A percentile compares a stretch with the other conserved stretches of the same genome.
These are phyloP conservation scores for Dictyostelium intermedium DNA, from an alignment of 78 protist species.

Conservation along the genomic window DNA sequence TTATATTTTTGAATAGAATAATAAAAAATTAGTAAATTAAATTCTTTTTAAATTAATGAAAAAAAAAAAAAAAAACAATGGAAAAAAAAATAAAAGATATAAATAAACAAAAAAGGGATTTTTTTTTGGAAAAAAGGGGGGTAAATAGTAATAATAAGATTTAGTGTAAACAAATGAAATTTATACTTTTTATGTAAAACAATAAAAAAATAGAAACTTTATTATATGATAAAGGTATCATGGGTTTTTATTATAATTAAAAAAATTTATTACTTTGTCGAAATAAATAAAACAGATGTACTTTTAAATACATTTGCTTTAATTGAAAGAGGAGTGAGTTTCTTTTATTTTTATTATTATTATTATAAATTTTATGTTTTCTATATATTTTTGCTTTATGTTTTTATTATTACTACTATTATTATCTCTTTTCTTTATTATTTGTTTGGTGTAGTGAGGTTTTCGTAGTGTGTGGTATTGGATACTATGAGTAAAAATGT, in stretches of 20 bases:
- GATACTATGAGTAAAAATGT: neutral
- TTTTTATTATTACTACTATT: neutral
- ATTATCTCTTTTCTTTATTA: neutral
- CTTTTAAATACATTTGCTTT: neutral
- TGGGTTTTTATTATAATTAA: neutral
- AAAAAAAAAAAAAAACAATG: neutral
- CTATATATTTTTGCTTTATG: neutral
- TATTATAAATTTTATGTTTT: neutral
- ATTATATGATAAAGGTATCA: neutral
- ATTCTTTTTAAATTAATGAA: neutral
- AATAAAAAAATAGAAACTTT: neutral
- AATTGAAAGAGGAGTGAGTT: neutral
- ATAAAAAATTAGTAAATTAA: neutral
- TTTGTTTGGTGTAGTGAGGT: neutral
- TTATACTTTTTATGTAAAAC: neutral
- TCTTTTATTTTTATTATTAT: neutral
- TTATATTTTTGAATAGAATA: neutral
- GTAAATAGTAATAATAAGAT: neutral
- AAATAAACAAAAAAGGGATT: neutral
- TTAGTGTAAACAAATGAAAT: neutral
- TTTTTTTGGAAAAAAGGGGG: neutral
- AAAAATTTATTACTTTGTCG: neutral
- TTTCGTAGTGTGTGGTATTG: neutral
- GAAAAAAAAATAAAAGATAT: neutral
- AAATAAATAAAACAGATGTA: neutral